Evolutionary conservation across 2,329 filamentous ascomycete species (phyloP), one percentile per base, ranked within the genome.

Genomic region (Orbilia javanica): DNA sequence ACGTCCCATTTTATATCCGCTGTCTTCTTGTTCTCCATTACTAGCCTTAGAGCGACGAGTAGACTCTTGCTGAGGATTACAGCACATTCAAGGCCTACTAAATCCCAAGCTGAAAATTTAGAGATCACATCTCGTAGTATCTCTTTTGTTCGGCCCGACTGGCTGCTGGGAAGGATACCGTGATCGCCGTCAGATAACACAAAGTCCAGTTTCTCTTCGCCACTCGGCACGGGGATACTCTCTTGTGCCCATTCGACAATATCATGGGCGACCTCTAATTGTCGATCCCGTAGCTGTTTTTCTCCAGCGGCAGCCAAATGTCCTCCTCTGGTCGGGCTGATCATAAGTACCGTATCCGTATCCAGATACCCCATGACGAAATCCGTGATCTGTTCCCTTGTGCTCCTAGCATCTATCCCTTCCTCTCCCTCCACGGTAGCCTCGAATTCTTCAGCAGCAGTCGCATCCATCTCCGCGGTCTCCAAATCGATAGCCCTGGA

Each of bases 281-380:
- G 96, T 20, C 90, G 86, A 53, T 92, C 88, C 15, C 93, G 88
- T 65, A 99, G 87, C 6, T 88, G 89, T 46, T 89, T 85, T 39
- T 86, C 85, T 39, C 84, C 84, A 42, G 84, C 82, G 20, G 82
- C 81, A 0, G 87, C 86, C 1, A 86, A 86, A 46, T 89, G 87
- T 25, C 88, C 80, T 0, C 77, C 68, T 83, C 83, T 88, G 84
- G 75, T 85, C 0, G 90, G 90, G 18, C 89, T 93, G 93, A 94
- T 97, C 88, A 95, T 98, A 1, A 99, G 89, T 39, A 98, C 86
- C 0, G 93, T 94, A 85, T 99, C 96, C 0, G 96, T 98, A 81
- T 94, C 90, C 27, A 99, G 88, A 84, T 98, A 98, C 55, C 92
- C 89, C 87, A 98, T 88, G 64, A 96, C 85, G 79, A 89, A 90